phyloP scores from a whole-genome alignment of 768 basidiomycete genomes.

The Lentinula lateritia region DNA sequence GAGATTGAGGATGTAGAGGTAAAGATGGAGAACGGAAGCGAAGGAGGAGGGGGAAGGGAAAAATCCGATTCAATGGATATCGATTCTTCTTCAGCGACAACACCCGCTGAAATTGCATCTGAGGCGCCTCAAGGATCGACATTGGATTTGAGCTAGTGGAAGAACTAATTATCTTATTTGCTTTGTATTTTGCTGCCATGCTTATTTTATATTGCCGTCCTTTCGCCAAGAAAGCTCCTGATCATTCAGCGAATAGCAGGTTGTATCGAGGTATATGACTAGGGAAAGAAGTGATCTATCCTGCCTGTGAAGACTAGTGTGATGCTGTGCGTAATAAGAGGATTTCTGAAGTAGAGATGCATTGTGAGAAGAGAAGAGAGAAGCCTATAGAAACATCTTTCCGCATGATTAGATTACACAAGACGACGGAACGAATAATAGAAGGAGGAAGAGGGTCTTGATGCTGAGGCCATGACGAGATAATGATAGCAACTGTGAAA shows the following conservation, averaged over 20 bases:
- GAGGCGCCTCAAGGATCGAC: neutral
- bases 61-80: slow-evolving; percentile 1
- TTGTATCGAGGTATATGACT: neutral
- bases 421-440: too few relatives aligned
- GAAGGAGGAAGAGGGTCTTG: neutral
- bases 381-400: neutral
- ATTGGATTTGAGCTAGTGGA: neutral
- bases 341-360: neutral
- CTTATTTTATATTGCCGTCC: too few relatives aligned
- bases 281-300: neutral
- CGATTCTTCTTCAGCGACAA: neutral
- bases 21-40: slow-evolving; percentile 3
- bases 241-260: too few relatives aligned
- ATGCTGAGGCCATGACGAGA: neutral
- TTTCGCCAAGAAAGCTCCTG: too few relatives aligned
- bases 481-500: neutral
- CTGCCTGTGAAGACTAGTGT: neutral
- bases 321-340: neutral
- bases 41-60: neutral
- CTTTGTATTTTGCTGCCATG: neutral
- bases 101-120: neutral
- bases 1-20: neutral
- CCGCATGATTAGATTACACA: too few relatives aligned
- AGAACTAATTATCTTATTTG: neutral
- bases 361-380: neutral